These are phyloP conservation scores for Batkoa obscura DNA, from an alignment of 371 early-diverging fungal genomes.

Conservation along the genomic window DNA sequence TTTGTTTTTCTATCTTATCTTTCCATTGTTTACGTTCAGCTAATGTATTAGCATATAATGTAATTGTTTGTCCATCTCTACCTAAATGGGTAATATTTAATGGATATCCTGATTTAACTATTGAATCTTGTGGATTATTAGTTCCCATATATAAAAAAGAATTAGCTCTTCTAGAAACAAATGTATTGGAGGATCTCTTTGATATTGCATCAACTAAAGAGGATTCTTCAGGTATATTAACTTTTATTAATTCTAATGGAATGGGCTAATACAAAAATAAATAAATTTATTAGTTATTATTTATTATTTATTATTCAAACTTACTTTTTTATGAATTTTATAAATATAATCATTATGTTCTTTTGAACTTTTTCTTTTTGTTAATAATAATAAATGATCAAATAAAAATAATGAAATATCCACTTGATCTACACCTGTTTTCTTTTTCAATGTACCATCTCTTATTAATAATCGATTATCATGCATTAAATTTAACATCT, in stretches of 20 bases:
- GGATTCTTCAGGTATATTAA: slow-evolving; percentile 35
- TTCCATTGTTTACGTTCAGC: slow-evolving; percentile 66
- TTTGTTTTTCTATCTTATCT: slow-evolving; percentile 55
- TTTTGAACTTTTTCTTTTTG: slow-evolving; percentile 35
- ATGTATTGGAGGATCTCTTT: slow-evolving; percentile 1
- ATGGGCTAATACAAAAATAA: slow-evolving; percentile 28
- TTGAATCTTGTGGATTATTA: slow-evolving; percentile 12
- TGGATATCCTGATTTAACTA: slow-evolving; percentile 22
- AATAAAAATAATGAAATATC: slow-evolving; percentile 61
- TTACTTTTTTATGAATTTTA: slow-evolving; percentile 33
- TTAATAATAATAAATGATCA: slow-evolving; percentile 67
- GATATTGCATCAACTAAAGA: slow-evolving; percentile 6
- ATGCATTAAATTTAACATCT: slow-evolving; percentile 53
- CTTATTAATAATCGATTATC: slow-evolving; percentile 47
- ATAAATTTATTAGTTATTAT: not conserved
- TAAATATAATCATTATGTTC: slow-evolving; percentile 35
- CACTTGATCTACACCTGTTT: slow-evolving; percentile 35
- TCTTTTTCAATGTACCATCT: slow-evolving; percentile 59
- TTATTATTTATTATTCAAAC: not conserved
- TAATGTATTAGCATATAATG: slow-evolving; percentile 46
- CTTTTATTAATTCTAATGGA: slow-evolving; percentile 45
- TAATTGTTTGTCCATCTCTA: slow-evolving; percentile 33
- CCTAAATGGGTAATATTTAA: slow-evolving; percentile 62
- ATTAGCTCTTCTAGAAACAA: slow-evolving; percentile 12
- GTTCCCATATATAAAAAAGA: slow-evolving; percentile 17